These are phyloP conservation scores for Hericium rajendrae DNA, from an alignment of 768 basidiomycete species.

Conservation along the genomic window DNA sequence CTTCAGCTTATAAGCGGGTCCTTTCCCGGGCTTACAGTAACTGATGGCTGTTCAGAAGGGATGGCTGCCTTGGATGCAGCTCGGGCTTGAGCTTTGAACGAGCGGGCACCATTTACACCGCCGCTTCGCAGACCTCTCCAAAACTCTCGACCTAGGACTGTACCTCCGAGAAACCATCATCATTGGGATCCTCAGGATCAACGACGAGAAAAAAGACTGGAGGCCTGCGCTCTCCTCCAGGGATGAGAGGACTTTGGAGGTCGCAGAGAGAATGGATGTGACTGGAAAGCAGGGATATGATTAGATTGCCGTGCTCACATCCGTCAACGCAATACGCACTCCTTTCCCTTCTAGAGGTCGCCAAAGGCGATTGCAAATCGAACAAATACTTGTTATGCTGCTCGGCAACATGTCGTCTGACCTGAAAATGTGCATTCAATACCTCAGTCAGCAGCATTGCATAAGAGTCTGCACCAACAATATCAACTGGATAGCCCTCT, in stretches of 20 bases:
- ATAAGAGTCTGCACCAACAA: conserved; percentile 24
- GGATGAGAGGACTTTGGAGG: conserved; percentile 46
- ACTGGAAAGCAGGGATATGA: conserved; percentile 28
- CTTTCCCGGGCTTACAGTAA: background rate
- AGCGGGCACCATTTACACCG: conserved; percentile 45
- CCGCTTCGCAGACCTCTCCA: conserved; percentile 55
- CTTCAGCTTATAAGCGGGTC: conserved; percentile 10
- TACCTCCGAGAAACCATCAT: conserved; percentile 57
- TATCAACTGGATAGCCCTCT: conserved; percentile 48
- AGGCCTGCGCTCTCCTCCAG: conserved; percentile 39
- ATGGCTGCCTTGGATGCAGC: background rate
- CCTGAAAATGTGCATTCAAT: conserved; percentile 19
- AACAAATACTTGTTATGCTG: conserved; percentile 56
- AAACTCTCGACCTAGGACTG: conserved; percentile 50
- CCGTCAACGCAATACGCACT: conserved; percentile 1
- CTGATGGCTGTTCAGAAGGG: background rate
- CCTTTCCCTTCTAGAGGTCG: conserved; percentile 2
- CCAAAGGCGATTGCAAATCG: conserved; percentile 9
- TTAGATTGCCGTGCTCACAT: conserved; percentile 1
- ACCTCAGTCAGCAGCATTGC: conserved; percentile 17
- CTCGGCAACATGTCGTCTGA: conserved; percentile 44
- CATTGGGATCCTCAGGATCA: conserved; percentile 36
- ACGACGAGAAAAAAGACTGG: conserved; percentile 58
- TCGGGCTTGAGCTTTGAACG: conserved; percentile 35
- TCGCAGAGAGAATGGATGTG: conserved; percentile 31